Base-by-base conservation (phyloP, 179 eudicot genomes). In the Heliamphora pulchella region DNA sequence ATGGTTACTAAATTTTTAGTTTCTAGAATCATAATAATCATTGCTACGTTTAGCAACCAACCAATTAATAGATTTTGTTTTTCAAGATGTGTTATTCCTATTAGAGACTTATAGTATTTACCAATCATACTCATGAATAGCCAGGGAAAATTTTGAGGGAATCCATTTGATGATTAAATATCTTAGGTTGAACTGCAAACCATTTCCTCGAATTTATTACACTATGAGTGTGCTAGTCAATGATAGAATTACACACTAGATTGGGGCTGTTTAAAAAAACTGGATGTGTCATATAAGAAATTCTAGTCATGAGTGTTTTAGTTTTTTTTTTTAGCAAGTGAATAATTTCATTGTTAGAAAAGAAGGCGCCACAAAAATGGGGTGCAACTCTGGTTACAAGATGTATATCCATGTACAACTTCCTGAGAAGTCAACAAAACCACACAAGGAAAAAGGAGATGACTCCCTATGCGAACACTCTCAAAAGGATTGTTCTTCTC, bases 101-200 rank as follows among this genome's bases (percentile, higher is more conserved):
- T 41, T 76, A 44, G 20, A 1, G 18, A 43, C 58, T 43, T 8
- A 15, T 44, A 6, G 65, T 7, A 13, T 74, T 51, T 74, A 14
- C 31, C 58, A 18, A 74, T 31, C 31, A 31, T 31, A 54, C 18
- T 74, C 11, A 43, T 74, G 39, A 39, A 74, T 57, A 5, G 14
- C 77, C 64, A 51, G 75, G 48, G 31, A 18, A 55, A 18, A 55
- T 71, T 71, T 14, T 71, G 41, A 18, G 57, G 75, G 39, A 50
- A 71, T 71, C 43, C 53, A 47, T 54, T 71, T 71, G 59, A 71
- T 71, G 55, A 22, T 46, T 1, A 48, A 71, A 20, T 50, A 48
- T 9, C 18, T 43, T 10, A 51, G 75, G 7, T 48, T 71, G 58
- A 50, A 71, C 17, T 48, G 58, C 58, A 14, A 20, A 14, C 10